phyloP scores from a whole-genome alignment of 345 rosid genomes.

The Pseudoturritis turrita region DNA sequence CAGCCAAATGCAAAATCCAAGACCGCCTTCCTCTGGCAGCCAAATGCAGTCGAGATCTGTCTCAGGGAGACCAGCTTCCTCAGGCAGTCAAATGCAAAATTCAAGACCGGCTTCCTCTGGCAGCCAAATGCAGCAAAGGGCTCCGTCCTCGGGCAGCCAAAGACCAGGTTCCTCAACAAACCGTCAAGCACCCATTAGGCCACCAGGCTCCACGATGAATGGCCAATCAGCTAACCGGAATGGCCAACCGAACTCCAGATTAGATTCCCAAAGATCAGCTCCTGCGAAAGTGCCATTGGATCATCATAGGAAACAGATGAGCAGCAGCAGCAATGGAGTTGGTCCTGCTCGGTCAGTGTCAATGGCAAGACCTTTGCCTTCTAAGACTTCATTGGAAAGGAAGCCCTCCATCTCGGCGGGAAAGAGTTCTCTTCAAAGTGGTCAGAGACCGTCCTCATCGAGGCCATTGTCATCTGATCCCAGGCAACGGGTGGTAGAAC shows the following conservation, averaged over 20 bases:
- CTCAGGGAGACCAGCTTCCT: conserved; percentile 7
- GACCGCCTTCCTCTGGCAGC: not conserved
- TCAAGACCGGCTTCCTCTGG: conserved; percentile 12
- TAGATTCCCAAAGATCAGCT: conserved; percentile 36
- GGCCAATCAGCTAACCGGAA: conserved; percentile 32
- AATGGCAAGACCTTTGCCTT: conserved; percentile 37
- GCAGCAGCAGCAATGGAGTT: conserved; percentile 40
- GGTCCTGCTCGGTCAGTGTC: conserved; percentile 55
- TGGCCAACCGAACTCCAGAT: conserved; percentile 40
- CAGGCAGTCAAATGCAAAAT: conserved; percentile 19
- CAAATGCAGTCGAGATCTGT: conserved; percentile 10
- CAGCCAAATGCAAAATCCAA: conserved; percentile 27
- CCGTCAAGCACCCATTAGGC: conserved; percentile 27
- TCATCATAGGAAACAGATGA: conserved; percentile 48
- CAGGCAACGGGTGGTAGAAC: conserved; percentile 44
- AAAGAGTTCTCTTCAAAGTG: conserved; percentile 35
- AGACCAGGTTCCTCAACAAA: conserved; percentile 19
- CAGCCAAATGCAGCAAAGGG: conserved; percentile 26
- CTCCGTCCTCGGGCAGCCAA: conserved; percentile 8
- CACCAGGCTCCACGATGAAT: conserved; percentile 28
- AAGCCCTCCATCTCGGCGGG: conserved; percentile 31
- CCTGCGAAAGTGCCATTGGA: conserved; percentile 38
- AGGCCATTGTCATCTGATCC: conserved; percentile 44
- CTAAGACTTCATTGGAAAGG: conserved; percentile 40
- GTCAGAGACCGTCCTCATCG: conserved; percentile 40